Conservation (phyloP, 108 stramenopile species). For the Schizochytrium sp. region DNA sequence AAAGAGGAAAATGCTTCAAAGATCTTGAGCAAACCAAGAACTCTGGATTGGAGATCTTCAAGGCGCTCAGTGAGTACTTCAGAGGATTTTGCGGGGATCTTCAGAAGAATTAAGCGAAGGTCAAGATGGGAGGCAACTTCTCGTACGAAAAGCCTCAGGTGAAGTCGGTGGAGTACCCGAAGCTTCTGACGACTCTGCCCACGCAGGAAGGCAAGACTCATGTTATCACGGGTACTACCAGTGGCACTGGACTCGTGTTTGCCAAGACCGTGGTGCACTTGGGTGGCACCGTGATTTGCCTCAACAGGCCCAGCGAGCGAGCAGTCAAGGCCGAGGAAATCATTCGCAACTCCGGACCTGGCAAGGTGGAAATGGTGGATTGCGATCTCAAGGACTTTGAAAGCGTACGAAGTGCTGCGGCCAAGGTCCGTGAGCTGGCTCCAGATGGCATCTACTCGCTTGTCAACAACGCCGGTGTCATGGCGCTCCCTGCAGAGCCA, state of each 20-base stretch:
- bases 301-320: background rate
- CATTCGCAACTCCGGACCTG: background rate
- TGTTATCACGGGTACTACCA: constrained; percentile 37
- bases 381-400: constrained; percentile 40
- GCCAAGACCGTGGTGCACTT: background rate
- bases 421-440: background rate
- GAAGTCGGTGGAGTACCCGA: background rate
- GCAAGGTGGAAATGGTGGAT: background rate
- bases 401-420: constrained; percentile 30
- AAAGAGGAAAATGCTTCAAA: too few species aligned
- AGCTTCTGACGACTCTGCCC: background rate
- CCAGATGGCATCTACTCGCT: constrained; percentile 59
- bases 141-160: background rate
- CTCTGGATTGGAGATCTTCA: too few species aligned
- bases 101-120: background rate
- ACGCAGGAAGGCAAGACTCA: background rate
- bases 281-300: background rate
- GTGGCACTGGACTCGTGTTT: constrained; percentile 3
- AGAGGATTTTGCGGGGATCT: too few species aligned
- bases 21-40: too few species aligned
- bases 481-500: constrained; percentile 70
- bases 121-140: background rate
- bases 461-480: constrained; percentile 77
- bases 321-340: background rate
- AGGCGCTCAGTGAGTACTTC: too few species aligned